Evolutionary conservation across 345 rosid genomes (phyloP).

Genomic region (Pistacia integerrima): DNA sequence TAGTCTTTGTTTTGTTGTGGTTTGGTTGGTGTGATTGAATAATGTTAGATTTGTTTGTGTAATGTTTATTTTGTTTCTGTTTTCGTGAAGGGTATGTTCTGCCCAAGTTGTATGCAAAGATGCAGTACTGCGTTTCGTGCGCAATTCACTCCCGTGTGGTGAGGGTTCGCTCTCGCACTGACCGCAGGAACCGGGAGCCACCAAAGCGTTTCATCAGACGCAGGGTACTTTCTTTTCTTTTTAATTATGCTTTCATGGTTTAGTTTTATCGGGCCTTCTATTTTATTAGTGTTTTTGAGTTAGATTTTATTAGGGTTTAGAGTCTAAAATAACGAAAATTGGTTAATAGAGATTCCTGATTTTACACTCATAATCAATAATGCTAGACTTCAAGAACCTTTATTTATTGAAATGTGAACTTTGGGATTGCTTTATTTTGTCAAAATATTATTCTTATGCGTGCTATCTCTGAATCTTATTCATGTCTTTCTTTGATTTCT

Average conservation of each 20-base stretch:
- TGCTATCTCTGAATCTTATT: background rate
- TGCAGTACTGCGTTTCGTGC: slow-evolving; percentile 91
- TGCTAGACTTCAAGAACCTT: too few relatives aligned
- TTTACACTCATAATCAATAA: too few relatives aligned
- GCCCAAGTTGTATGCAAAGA: slow-evolving; percentile 83
- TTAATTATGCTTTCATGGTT: background rate
- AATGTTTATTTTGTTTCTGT: background rate
- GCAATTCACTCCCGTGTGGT: slow-evolving; percentile 98
- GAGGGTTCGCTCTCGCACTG: slow-evolving; percentile 80
- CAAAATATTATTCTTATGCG: background rate
- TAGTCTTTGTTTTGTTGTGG: too few relatives aligned
- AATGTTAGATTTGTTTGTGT: background rate
- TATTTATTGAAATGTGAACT: background rate
- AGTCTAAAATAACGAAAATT: too few relatives aligned
- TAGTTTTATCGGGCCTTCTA: background rate
- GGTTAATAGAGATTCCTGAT: too few relatives aligned
- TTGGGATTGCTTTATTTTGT: background rate
- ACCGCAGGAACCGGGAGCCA: slow-evolving; percentile 80
- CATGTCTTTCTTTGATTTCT: background rate
- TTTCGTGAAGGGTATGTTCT: slow-evolving; percentile 57
- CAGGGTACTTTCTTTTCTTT: slow-evolving; percentile 44
- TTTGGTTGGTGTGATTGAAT: background rate
- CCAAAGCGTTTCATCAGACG: slow-evolving; percentile 84
- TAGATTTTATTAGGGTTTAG: background rate
- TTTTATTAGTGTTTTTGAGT: too few relatives aligned